Percentiles rank a stretch among this genome's conserved stretches.
Evolutionary conservation across 2,329 filamentous ascomycete species (phyloP).

Genomic region (Lachnellula subtilissima): DNA sequence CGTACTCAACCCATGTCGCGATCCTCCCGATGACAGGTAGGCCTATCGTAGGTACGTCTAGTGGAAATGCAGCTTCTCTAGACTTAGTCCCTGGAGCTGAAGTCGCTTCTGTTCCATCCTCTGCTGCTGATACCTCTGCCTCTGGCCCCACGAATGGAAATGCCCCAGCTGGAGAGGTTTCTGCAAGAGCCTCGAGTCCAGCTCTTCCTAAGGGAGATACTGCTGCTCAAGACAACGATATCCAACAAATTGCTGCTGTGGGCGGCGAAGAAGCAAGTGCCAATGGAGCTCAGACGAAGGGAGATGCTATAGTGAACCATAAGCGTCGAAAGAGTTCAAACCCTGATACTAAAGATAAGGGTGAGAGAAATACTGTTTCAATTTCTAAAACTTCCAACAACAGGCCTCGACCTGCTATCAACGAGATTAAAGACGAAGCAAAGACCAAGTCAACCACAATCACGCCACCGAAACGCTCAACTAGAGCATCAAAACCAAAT

Average conservation of each 20-base stretch:
- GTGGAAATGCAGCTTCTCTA: neutral
- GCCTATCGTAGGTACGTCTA: neutral
- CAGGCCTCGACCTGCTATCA: neutral
- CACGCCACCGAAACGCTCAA: neutral
- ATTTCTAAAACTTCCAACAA: too few species aligned
- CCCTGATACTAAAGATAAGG: too few species aligned
- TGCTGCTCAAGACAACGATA: neutral
- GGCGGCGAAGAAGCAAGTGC: too few species aligned
- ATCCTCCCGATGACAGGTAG: neutral
- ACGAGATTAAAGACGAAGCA: neutral
- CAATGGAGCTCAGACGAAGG: too few species aligned
- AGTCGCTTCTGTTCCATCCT: neutral
- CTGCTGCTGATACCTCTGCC: neutral
- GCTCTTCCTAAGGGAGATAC: neutral
- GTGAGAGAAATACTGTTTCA: too few species aligned
- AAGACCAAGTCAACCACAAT: neutral
- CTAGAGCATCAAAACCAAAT: neutral
- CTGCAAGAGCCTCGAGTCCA: neutral
- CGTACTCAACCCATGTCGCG: neutral
- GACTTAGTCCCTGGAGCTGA: neutral
- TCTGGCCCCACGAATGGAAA: neutral
- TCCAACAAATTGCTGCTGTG: too few species aligned
- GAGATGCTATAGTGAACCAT: too few species aligned
- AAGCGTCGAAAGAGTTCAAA: too few species aligned
- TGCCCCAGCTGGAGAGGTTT: neutral